Evolutionary conservation across 345 rosid species (phyloP).

Genomic region (Turritis glabra): DNA sequence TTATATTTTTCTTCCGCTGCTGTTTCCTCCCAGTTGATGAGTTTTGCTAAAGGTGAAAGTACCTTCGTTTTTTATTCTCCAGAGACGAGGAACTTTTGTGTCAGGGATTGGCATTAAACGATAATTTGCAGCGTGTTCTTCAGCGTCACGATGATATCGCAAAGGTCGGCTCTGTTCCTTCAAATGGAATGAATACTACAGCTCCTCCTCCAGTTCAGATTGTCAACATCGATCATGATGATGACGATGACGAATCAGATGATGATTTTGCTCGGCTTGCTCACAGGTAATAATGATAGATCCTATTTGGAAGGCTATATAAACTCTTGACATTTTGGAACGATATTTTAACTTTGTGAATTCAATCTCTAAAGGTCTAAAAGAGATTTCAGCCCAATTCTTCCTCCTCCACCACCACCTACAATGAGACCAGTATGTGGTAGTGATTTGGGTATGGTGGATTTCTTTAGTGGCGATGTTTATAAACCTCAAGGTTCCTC

Average conservation of each 20-base stretch:
- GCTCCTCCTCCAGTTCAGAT: conserved; percentile 52
- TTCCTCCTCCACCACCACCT: conserved; percentile 86
- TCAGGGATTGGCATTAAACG: conserved; percentile 88
- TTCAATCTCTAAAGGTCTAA: conserved; percentile 52
- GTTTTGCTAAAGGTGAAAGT: conserved; percentile 26
- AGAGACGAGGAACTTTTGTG: conserved; percentile 82
- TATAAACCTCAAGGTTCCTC: conserved; percentile 59
- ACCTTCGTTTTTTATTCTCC: conserved; percentile 19
- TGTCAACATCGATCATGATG: conserved; percentile 42
- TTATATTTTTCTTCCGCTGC: background rate
- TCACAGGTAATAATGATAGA: conserved; percentile 56
- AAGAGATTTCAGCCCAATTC: conserved; percentile 56
- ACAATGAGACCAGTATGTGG: conserved; percentile 54
- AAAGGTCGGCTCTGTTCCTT: conserved; percentile 48
- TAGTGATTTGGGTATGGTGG: conserved; percentile 48
- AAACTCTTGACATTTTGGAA: background rate
- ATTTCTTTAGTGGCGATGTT: conserved; percentile 85
- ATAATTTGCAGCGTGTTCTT: conserved; percentile 83
- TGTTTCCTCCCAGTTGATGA: conserved; percentile 6
- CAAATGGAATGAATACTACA: conserved; percentile 44
- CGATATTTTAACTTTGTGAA: conserved; percentile 20
- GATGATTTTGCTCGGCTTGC: conserved; percentile 79
- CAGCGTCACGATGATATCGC: conserved; percentile 69
- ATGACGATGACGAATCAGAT: conserved; percentile 65
- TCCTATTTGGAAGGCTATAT: conserved; percentile 17